Evolutionary conservation across 2,329 filamentous ascomycete species (phyloP), one percentile per base, ranked within the genome.

Genomic region (Fusarium sarcochroum): DNA sequence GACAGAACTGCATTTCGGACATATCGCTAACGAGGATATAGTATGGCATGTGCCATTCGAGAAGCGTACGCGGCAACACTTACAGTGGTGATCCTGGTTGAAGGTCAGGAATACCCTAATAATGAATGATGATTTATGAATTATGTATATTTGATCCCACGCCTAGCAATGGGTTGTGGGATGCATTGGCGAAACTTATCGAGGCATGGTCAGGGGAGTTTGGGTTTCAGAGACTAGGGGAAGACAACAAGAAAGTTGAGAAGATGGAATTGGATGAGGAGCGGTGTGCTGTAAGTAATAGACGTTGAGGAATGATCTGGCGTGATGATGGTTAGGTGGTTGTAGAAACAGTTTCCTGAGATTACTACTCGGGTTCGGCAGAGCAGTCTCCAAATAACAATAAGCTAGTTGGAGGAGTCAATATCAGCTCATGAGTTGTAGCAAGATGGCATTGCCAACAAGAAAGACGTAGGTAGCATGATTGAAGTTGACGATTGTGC

Each of bases 1-100:
- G n/a, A 30, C 20, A 17, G 47, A 44, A 34, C 2, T 34, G 20
- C 40, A 50, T n/a, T 5, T 18, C 6, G 34, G 45, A 34, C 44
- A 42, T 17, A 4, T 56, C 51, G 61, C 59, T 71, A 51, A 73
- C 48, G 18, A 49, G 42, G n/a, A 44, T 54, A 23, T 55, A 89
- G 90, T 78, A 88, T 92, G 84, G 86, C 90, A 17, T 94, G 91
- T 76, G 90, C 90, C 11, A 89, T 93, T 60, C 84, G 91, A 63
- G 91, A 93, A 78, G 91, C 91, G 30, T 93, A 92, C 77, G 91
- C 91, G 4, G 90, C 90, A 17, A 90, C 90, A 35, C 77, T 93
- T 53, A 91, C 88, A 47, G 91, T 93, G 40, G 89, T 93, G 40
- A 91, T 94, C 57, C 79, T 93, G 55, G 82, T 90, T 38, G 87